Base-by-base conservation (phyloP, 805 yeast species). In the Komagataella kurtzmanii region DNA sequence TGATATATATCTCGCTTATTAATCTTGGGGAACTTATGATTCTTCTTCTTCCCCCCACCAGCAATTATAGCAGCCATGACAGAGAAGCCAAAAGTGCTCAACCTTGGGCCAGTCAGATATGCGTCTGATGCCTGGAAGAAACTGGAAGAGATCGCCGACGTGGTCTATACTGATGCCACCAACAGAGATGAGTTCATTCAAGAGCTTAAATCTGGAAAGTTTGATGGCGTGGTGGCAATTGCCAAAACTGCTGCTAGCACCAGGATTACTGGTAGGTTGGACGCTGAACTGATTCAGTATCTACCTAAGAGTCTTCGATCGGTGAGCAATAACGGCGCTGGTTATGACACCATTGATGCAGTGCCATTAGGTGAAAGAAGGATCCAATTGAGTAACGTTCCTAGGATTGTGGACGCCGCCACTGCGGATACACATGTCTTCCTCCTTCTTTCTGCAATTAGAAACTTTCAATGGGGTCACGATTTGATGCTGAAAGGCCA, bases 41-140 rank as follows among this genome's bases (percentile, higher is more conserved):
- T 7, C 40, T 30, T 10, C 60, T n/a, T 51, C 46, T 47, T 49
- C 56, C 24, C 56, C 1, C 55, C 55, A 17, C 54, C 55, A 21
- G 44, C 49, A 19, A 62, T 57, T 7, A 63, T 17, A 44, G 7
- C 23, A 12, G 7, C 6, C 30, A 50, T 59, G 1, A 55, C 61
- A 52, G 52, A 63, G 10, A 75, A 74, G 58, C 82, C 86, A 49
- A 76, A 78, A 55, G 79, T 88, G 8, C 71, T 88, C 23, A 73
- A 87, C 64, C 64, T 88, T 43, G 91, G 89, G 6, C 71, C 74
- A 12, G 72, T 80, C 47, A 63, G 66, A 50, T 82, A 70, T 61
- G 90, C 88, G 47, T 76, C 75, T 44, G 69, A 75, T 36, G 85
- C 82, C 46, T 87, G 93, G 91, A 68, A 70, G n/a, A 69, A 74